Percentiles rank a stretch among this genome's conserved stretches.
phyloP scores from a whole-genome alignment of 1,139 yeast species.

The Magnusiomyces fungicola region DNA sequence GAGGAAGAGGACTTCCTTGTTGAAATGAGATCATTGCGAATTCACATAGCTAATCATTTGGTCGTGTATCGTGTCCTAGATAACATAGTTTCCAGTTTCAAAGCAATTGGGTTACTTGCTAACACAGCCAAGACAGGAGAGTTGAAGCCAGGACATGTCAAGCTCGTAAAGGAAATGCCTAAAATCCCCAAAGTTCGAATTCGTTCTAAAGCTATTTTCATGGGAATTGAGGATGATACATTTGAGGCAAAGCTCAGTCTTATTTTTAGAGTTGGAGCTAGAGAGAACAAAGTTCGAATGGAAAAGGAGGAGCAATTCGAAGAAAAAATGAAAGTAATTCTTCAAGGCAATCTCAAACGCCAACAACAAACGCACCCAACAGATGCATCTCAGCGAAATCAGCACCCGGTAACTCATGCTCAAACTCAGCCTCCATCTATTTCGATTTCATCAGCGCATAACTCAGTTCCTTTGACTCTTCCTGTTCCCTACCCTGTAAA shows the following conservation, averaged over 20 bases:
- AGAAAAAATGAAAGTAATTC: constrained; percentile 29
- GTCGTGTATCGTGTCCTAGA: constrained; percentile 61
- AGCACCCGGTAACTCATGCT: no score
- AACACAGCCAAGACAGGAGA: constrained; percentile 49
- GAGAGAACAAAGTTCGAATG: constrained; percentile 61
- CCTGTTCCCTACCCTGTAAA: no score
- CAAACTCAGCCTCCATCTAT: no score
- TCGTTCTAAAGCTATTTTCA: constrained; percentile 41
- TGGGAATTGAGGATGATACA: constrained; percentile 71
- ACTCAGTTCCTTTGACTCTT: no score
- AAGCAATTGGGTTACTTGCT: constrained; percentile 39
- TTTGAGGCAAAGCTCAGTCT: constrained; percentile 72
- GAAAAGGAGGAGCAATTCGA: constrained; percentile 55
- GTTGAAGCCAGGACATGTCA: constrained; percentile 37
- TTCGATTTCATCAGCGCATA: no score
- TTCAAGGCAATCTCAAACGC: constrained; percentile 14
- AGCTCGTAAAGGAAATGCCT: constrained; percentile 25
- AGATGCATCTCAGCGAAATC: no score
- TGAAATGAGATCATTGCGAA: constrained; percentile 31
- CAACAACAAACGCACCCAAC: no score
- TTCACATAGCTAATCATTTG: constrained; percentile 52
- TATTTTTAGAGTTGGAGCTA: constrained; percentile 67
- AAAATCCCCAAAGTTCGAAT: constrained; percentile 49
- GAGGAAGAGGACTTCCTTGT: constrained; percentile 21
- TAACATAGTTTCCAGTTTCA: constrained; percentile 52